Conservation (phyloP, 352 stramenopile species). For the Globisporangium okanoganense region DNA sequence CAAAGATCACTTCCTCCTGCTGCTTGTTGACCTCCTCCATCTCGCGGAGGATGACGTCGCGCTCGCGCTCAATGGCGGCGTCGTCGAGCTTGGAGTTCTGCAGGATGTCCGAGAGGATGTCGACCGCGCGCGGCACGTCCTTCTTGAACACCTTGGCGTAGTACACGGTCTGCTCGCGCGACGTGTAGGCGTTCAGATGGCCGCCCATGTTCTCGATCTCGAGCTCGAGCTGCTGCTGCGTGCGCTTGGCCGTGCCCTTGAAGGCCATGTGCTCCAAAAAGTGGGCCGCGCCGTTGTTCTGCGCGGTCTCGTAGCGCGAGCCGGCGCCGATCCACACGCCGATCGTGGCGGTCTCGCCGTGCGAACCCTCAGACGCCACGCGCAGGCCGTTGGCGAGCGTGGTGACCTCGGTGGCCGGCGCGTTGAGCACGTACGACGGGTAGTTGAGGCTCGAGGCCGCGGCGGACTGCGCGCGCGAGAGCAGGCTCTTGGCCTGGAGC, state of each 20-base stretch:
- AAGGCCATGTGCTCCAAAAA: constrained; percentile 99
- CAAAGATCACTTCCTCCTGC: constrained; percentile 98
- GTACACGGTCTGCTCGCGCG: constrained; percentile 99
- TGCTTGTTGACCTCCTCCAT: constrained; percentile 99
- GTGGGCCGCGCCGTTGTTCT: constrained; percentile 99
- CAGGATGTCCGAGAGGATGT: constrained; percentile 99
- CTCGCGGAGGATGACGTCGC: constrained; percentile 99
- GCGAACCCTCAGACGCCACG: constrained; percentile 96
- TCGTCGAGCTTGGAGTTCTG: constrained; percentile 98
- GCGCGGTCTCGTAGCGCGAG: constrained; percentile 96
- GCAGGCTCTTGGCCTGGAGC: constrained; percentile 24
- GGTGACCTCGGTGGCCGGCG: constrained; percentile 95
- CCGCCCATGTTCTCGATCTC: constrained; percentile 99
- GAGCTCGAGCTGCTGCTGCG: constrained; percentile 98
- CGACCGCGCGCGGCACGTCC: constrained; percentile 95
- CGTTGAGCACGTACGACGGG: constrained; percentile 90
- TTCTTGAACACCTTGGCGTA: constrained; percentile 99
- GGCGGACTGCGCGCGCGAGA: constrained; percentile 66
- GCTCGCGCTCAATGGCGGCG: constrained; percentile 95
- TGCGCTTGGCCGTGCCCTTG: constrained; percentile 97
- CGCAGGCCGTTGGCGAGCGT: constrained; percentile 95
- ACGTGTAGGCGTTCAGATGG: constrained; percentile 99
- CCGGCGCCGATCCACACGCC: constrained; percentile 97
- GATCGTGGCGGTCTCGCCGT: constrained; percentile 98
- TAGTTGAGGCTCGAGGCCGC: constrained; percentile 70